phyloP scores from a whole-genome alignment of 1,284 basidiomycete genomes.

The Phylloporus gajari region DNA sequence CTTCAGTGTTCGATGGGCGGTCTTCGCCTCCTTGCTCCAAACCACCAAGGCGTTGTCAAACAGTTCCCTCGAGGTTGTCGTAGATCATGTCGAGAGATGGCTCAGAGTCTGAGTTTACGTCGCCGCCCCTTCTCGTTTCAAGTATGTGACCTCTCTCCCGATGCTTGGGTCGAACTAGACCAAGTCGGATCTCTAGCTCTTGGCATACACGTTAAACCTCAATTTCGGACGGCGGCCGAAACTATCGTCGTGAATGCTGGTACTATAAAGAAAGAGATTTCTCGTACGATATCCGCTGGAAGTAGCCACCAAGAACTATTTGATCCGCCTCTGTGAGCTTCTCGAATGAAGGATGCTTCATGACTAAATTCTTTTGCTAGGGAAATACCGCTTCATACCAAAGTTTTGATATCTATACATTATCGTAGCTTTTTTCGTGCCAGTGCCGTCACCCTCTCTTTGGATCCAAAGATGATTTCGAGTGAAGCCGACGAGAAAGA shows the following conservation, averaged over 20 bases:
- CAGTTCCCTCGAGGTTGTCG: too few relatives aligned
- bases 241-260: too few relatives aligned
- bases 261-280: too few relatives aligned
- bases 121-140: constrained; percentile 2
- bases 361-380: not conserved
- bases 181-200: constrained; percentile 1
- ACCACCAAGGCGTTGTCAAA: not conserved
- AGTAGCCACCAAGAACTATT: constrained; percentile 6
- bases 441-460: not conserved
- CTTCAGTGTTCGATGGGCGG: not conserved
- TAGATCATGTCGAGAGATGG: too few relatives aligned
- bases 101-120: too few relatives aligned
- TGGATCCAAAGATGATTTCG: constrained; percentile 11
- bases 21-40: not conserved
- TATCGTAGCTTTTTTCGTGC: not conserved
- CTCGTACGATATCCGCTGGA: not conserved
- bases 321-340: constrained; percentile 14
- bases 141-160: too few relatives aligned
- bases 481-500: not conserved
- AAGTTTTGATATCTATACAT: not conserved
- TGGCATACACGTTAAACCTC: not conserved
- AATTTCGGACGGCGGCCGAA: not conserved
- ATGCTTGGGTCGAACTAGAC: too few relatives aligned
- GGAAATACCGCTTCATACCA: too few relatives aligned
- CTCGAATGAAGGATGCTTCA: not conserved